A percentile compares a stretch with the other conserved stretches of the same genome.
phyloP scores from a whole-genome alignment of 805 yeast species.

The Candida succiphila region DNA sequence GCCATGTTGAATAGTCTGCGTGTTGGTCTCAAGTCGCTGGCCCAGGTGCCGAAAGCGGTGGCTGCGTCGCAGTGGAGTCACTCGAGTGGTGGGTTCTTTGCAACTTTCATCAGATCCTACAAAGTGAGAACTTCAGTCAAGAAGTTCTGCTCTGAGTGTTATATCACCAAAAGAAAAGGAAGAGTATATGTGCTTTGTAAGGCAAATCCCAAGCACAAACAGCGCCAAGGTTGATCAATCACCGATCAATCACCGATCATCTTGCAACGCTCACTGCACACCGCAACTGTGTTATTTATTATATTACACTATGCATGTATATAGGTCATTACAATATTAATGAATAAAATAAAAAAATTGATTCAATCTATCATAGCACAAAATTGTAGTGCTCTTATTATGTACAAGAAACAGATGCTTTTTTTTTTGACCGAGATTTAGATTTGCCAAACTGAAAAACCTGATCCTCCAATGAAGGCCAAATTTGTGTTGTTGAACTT shows the following conservation, averaged over 20 bases:
- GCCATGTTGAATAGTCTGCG: not conserved
- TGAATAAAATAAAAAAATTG: too few relatives aligned
- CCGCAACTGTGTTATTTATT: too few relatives aligned
- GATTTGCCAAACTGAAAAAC: slow-evolving; percentile 37
- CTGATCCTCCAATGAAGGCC: slow-evolving; percentile 70
- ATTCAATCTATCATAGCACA: too few relatives aligned
- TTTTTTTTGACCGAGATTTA: too few relatives aligned
- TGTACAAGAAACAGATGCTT: too few relatives aligned
- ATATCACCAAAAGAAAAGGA: slow-evolving; percentile 90
- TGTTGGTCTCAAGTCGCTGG: not conserved
- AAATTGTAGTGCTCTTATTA: too few relatives aligned
- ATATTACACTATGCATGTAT: too few relatives aligned
- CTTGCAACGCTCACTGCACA: too few relatives aligned
- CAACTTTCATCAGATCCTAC: slow-evolving; percentile 49
- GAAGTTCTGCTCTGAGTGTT: slow-evolving; percentile 88
- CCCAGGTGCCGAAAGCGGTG: too few relatives aligned
- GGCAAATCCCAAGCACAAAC: slow-evolving; percentile 87
- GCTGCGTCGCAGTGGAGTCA: too few relatives aligned
- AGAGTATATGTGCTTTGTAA: slow-evolving; percentile 90
- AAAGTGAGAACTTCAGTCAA: slow-evolving; percentile 90
- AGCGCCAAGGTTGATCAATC: slow-evolving; percentile 63
- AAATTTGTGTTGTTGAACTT: slow-evolving; percentile 18
- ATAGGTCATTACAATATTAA: too few relatives aligned
- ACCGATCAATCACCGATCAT: too few relatives aligned
- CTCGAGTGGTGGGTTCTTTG: slow-evolving; percentile 7